Percentiles rank a stretch among this genome's conserved stretches.
These are phyloP conservation scores for Phytophthora hybrid DNA, from an alignment of 352 stramenopile species.

Conservation along the genomic window DNA sequence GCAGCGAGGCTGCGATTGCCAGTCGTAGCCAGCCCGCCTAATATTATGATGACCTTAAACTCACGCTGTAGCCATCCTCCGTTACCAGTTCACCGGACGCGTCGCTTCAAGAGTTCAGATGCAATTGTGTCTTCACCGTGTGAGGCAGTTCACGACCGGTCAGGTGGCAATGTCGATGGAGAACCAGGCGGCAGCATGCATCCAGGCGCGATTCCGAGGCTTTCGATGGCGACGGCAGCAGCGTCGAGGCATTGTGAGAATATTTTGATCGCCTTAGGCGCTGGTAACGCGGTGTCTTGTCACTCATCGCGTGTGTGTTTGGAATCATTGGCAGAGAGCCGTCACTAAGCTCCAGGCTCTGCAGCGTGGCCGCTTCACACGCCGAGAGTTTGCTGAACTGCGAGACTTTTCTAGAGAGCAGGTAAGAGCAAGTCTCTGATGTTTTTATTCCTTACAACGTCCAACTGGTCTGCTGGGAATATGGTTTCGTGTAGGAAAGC, in stretches of 20 bases:
- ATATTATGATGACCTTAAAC: conserved; percentile 38
- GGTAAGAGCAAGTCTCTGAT: conserved; percentile 21
- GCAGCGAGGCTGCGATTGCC: conserved; percentile 26
- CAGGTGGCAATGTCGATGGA: conserved; percentile 11
- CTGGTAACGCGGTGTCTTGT: background rate
- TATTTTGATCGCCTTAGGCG: conserved; percentile 6
- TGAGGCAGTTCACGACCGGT: background rate
- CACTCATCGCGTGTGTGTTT: conserved; percentile 5
- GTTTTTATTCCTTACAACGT: conserved; percentile 1
- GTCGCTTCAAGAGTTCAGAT: conserved; percentile 25
- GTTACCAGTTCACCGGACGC: conserved; percentile 27
- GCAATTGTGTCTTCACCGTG: background rate
- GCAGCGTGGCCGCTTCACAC: conserved; percentile 66
- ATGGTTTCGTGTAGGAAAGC: conserved; percentile 39
- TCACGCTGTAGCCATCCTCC: conserved; percentile 12
- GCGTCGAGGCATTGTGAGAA: conserved; percentile 44
- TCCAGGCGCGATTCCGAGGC: conserved; percentile 66
- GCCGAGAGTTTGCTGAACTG: conserved; percentile 58
- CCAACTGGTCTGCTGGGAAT: background rate
- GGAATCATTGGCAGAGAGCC: conserved; percentile 41
- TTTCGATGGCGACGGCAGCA: conserved; percentile 42
- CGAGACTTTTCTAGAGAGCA: conserved; percentile 66
- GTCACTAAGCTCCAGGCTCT: conserved; percentile 64
- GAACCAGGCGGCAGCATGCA: conserved; percentile 56
- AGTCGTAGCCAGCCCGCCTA: conserved; percentile 38